Evolutionary conservation across 371 early-diverging fungal species (phyloP), one percentile per base, ranked within the genome.

Genomic region (Rhizopus sp.): DNA sequence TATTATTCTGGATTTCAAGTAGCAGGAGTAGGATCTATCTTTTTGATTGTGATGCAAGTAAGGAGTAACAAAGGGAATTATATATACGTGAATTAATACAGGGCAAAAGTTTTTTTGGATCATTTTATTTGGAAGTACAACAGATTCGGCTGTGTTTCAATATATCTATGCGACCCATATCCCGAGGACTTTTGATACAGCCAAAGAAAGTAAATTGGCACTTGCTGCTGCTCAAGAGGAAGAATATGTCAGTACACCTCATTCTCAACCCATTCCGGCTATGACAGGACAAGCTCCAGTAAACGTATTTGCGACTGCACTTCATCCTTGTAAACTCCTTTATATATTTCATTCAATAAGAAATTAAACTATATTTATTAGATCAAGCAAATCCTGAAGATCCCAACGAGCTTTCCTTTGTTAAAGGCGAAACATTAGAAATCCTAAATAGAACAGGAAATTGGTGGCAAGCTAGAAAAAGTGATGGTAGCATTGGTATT

Each of bases 381-480:
- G 82, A 91, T 66, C 80, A 82, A 32, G 94, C 96, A 29, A 93
- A 88, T 75, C 85, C 88, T 0, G 91, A 90, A 37, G 97, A 97
- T 75, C 90, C 91, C 23, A 92, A 91, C 60, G 97, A 97, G 70
- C 65, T 97, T 6, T 86, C 89, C 3, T 94, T 96, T 73, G 66
- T 55, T 7, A 94, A 94, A 73, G 91, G 88, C 53, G 95, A 96
- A 55, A 62, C 85, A 3, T 64, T 97, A 68, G 92, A 92, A 46
- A 86, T 97, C 47, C 64, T 92, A 23, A 93, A 95, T 69, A 89
- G 83, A 62, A 86, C 88, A 66, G 97, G 97, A 59, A 93, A 94
- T 65, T 96, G 97, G 97, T 96, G 97, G 97, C 91, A 94, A 71
- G 96, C 92, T 45, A 86, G 84, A 60, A 88, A 88, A 60, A 70